Evolutionary conservation across 2,329 filamentous ascomycete genomes (phyloP), one percentile per base, ranked within the genome.

Genomic region (Rhexocercosporidium sp.): DNA sequence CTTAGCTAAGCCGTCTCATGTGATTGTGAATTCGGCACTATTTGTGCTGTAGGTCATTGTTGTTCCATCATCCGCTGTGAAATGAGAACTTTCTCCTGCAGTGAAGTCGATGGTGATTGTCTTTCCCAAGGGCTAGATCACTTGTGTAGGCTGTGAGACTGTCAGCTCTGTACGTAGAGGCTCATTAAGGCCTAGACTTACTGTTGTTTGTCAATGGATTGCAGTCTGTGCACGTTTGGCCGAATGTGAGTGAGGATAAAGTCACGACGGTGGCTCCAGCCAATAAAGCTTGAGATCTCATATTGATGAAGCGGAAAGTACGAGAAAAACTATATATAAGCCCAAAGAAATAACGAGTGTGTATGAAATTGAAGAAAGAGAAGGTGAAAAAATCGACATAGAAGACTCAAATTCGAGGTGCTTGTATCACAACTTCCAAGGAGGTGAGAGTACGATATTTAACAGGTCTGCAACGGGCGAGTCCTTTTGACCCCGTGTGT

Each of bases 141-240:
- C 88, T 77, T 2, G 91, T 87, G 77, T 93, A 96, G 73, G 81
- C 73, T 71, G 62, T 68, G 64, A 69, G 68, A 12, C 46, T 25
- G 27, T 53, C 29, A 56, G 18, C 18, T 25, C n/a, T 53, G 27
- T 16, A 57, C n/a, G 3, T 56, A 56, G 16, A 53, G 44, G n/a
- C 5, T 29, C 20, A 12, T 27, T 34, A 18, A 39, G n/a, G 44
- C 20, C 18, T 16, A 25, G 9, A 71, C 70, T 54, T 70, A 75
- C 73, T 87, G 69, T 82, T 80, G 71, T 93, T 85, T 75, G 90
- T 83, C 22, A 63, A 56, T 11, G 94, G 94, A 75, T 96, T 89
- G 82, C 94, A 97, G 59, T 85, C 79, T 16, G 92, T 93, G 59
- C 80, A 88, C 34, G 94, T 93, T 79, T 97, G 94, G 56, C 90